Evolutionary conservation across 768 basidiomycete genomes (phyloP).

Genomic region (Stropharia rugosoannulata): DNA sequence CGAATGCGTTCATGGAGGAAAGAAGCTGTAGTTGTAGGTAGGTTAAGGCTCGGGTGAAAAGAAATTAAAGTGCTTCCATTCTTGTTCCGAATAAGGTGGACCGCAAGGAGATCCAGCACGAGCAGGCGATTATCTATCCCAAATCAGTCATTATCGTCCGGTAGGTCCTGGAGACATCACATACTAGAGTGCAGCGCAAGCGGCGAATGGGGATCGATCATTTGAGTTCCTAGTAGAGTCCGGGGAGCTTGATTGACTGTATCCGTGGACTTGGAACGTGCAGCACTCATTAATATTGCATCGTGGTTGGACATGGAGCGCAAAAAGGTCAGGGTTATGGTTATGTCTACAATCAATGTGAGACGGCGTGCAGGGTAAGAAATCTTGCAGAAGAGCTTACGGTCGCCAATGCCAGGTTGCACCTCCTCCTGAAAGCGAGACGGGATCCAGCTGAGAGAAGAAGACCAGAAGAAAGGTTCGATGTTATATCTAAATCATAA

Average conservation of each 20-base stretch:
- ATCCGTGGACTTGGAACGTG: conserved; percentile 12
- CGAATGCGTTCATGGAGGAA: conserved; percentile 47
- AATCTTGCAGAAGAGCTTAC: conserved; percentile 31
- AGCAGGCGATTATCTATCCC: conserved; percentile 29
- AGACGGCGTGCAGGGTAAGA: not conserved
- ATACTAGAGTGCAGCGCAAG: conserved; percentile 32
- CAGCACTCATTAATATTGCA: conserved; percentile 18
- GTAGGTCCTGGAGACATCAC: not conserved
- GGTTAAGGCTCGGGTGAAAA: conserved; percentile 40
- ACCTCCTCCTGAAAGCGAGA: conserved; percentile 60
- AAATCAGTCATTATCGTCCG: not conserved
- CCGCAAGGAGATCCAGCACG: conserved; percentile 44
- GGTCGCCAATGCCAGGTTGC: conserved; percentile 42
- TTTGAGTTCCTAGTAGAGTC: conserved; percentile 16
- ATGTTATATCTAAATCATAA: conserved; percentile 43
- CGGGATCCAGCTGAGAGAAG: conserved; percentile 67
- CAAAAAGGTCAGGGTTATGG: conserved; percentile 57
- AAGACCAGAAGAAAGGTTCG: conserved; percentile 70
- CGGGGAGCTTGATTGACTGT: conserved; percentile 11
- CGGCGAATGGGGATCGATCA: conserved; percentile 42
- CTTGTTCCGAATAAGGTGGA: conserved; percentile 45
- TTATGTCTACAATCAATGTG: conserved; percentile 43
- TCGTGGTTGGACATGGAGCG: conserved; percentile 36
- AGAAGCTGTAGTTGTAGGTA: conserved; percentile 38
- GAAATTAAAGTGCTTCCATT: conserved; percentile 50